phyloP scores from a whole-genome alignment of 1,139 yeast species.

The Schizosaccharomyces versatilis region DNA sequence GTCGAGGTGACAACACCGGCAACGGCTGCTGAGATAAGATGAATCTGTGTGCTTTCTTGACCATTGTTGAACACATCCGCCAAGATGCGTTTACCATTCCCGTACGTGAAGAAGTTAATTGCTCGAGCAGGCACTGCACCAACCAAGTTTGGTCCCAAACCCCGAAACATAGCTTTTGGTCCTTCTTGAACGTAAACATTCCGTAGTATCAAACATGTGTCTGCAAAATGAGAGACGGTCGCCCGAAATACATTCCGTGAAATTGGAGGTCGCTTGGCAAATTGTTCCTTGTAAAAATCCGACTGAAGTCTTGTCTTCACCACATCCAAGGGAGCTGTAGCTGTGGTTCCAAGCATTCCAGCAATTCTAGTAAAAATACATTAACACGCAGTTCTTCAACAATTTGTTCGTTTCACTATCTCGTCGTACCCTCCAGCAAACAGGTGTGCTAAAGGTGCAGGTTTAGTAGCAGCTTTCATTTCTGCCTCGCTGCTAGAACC shows the following conservation, averaged over 20 bases:
- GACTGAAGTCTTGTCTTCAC: conserved; percentile 89
- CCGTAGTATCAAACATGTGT: conserved; percentile 52
- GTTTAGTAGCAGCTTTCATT: background rate
- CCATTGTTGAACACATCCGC: conserved; percentile 46
- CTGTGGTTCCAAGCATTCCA: conserved; percentile 92
- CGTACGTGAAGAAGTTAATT: conserved; percentile 88
- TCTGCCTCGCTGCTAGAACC: background rate
- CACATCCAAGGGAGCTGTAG: conserved; percentile 87
- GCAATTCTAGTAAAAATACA: conserved; percentile 23
- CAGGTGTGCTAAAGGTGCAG: conserved; percentile 9
- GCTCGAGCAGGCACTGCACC: conserved; percentile 98
- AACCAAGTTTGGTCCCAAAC: conserved; percentile 84
- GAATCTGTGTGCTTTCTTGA: conserved; percentile 65
- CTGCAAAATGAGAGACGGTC: conserved; percentile 51
- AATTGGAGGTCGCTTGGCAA: conserved; percentile 22
- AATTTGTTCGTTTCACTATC: background rate
- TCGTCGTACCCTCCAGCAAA: conserved; percentile 10
- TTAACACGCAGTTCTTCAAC: background rate
- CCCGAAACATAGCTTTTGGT: conserved; percentile 65
- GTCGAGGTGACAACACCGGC: conserved; percentile 94
- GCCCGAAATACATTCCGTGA: conserved; percentile 19
- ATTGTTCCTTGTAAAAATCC: conserved; percentile 34
- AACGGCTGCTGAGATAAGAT: conserved; percentile 64
- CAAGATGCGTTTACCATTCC: conserved; percentile 60
- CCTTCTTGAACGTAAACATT: conserved; percentile 63